Base-by-base conservation (phyloP, 2,329 filamentous ascomycete genomes). In the Herpotrichia juniperi region DNA sequence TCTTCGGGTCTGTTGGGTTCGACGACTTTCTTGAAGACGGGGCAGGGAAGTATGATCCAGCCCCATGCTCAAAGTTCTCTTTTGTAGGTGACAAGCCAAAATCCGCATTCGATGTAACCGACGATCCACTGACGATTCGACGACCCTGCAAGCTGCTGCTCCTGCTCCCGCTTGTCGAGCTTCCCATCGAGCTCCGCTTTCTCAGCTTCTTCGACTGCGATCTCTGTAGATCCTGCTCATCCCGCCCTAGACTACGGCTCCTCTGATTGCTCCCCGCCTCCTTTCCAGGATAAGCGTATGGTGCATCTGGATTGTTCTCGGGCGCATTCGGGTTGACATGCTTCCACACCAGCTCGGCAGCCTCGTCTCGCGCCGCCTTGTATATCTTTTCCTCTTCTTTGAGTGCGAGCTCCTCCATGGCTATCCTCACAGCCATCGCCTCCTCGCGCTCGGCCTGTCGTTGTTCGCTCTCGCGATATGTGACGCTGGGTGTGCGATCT, bases 361-460 rank as follows among this genome's bases (percentile, higher is more conserved):
- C 90, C 71, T 93, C 90, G 53, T 91, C 79, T 54, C 90, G 85
- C 25, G 90, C 90, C 34, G 87, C 87, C 11, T 83, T 78, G 68
- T 90, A 88, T 43, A 93, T 71, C 39, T 83, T 83, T 52, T 79
- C 71, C 52, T 88, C 86, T 17, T 87, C 85, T 2, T 85, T 80
- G 24, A 89, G 57, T 52, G 89, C 84, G 81, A 92, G 84, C 62
- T 90, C 86, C 59, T 91, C 84, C 80, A 93, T 85, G 10, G 89
- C 89, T 54, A 86, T 81, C 16, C 87, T 83, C 53, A 93, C 74
- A 17, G 88, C 88, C 30, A 82, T 81, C 3, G 85, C 87, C 72
- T 93, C 89, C 66, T 91, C 88, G 70, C 89, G 90, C 71, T 93
- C 89, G 83, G 90, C 89, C 87, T 88, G 91, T 62, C 89, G 79